Base-by-base conservation (phyloP, 148 eudicot species). In the Nepenthes mirabilis region DNA sequence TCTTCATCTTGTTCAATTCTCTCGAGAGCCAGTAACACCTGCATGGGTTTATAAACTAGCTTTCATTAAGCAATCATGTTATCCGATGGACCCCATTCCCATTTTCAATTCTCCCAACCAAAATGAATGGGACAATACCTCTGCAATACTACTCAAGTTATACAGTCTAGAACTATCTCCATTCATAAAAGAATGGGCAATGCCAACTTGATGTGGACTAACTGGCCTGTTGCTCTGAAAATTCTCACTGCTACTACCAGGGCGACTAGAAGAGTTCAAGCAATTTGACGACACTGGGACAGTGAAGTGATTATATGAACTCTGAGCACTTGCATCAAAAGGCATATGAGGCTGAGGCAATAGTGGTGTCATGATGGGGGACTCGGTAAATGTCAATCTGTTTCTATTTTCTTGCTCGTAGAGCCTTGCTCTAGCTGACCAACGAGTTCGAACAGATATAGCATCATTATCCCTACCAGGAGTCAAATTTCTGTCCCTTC, bases 1-100 rank as follows among this genome's bases (percentile, higher is more conserved):
- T 80, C 94, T 59, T 82, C 90, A 68, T 85, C 84, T 67, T 82
- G 90, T 65, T 80, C 96, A 60, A 91, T 81, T 65, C 96, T 82
- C 63, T 86, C 95, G 35, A 93, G 82, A 1, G 94, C 91, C 71
- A 83, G 61, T 37, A 93, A 56, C 67, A 86, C 79, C 98, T 88
- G 77, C 65, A 72, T 52, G 55, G 14, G 14, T 5, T 2, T 3
- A 6, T 11, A 50, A 50, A 47, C 43, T 59, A 14, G 37, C 4
- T 40, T 50, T 11, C 23, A 50, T 2, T 11, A 50, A 2, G 11
- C 8, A 14, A 50, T 52, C 55, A 52, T 32, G 5, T 32, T 11
- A 11, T 1, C 8, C 1, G 1, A 32, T 14, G 55, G 14, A 11
- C 58, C 36, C 8, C 4, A 32, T 32, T n/a, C 23, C 9, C 58